Evolutionary conservation across 345 rosid species (phyloP), one percentile per base, ranked within the genome.

Genomic region (Linum lewisii): DNA sequence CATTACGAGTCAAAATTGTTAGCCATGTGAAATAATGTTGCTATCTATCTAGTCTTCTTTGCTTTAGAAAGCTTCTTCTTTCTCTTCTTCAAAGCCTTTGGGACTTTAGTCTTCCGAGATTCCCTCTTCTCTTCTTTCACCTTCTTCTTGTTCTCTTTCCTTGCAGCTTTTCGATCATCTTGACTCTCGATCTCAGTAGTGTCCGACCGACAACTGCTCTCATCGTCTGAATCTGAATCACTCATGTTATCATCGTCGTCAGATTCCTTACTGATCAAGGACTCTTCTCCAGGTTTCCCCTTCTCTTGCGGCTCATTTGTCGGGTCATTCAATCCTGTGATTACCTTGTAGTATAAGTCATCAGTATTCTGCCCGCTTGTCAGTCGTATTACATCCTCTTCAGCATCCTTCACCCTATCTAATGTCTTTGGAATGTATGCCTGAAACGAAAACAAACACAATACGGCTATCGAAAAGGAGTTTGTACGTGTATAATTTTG

Each of bases 61-160:
- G 90, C 74, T 13, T 14, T 21, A 15, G 24, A 42, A 5, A 18
- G 6, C 42, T 34, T 32, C 42, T 2, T 50, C 34, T 59, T 22
- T 63, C 95, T 70, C 69, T 87, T 93, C 97, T 89, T 93, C 5
- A 84, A 72, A 59, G 96, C 85, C 77, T 93, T 93, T 1, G 97
- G 97, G 45, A 77, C 78, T 73, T 93, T 93, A 1, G 54, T 93
- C 77, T 89, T 93, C 62, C 97, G 76, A 51, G 91, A 71, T 50
- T 93, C 99, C 69, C 95, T 79, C 74, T 84, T 89, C 72, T 89
- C 99, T 68, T 93, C 99, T 71, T 82, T 93, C 24, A 23, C 15
- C 16, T 51, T 51, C 20, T 49, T 32, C 19, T 59, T 38, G 5
- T 4, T 10, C 11, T 18, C 26, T 18, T 26, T 52, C 18, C 16